phyloP scores from a whole-genome alignment of 2,329 filamentous ascomycete genomes.

The Metarhizium rileyi region DNA sequence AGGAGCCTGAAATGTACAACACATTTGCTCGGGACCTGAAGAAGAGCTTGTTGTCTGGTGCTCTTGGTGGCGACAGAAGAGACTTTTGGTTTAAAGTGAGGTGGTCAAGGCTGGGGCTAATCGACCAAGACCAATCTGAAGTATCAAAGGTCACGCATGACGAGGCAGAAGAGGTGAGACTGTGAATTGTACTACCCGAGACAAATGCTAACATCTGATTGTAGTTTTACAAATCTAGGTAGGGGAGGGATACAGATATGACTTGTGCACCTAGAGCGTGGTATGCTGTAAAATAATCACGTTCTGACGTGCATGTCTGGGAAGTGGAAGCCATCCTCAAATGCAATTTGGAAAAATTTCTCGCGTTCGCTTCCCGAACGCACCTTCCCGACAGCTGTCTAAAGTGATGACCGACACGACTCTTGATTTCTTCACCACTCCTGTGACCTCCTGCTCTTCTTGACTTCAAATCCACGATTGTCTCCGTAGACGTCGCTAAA shows the following conservation, averaged over 20 bases:
- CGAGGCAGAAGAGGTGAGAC: slow-evolving; percentile 54
- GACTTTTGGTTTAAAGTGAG: slow-evolving; percentile 77
- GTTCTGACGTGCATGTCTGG: not conserved
- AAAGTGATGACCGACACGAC: not conserved
- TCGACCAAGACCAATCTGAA: slow-evolving; percentile 54
- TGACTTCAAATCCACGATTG: not conserved
- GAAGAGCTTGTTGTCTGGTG: slow-evolving; percentile 54
- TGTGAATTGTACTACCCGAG: not conserved
- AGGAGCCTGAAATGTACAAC: slow-evolving; percentile 72
- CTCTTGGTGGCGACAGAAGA: slow-evolving; percentile 64
- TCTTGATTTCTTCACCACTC: not conserved
- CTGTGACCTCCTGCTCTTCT: not conserved
- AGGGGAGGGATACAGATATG: not conserved
- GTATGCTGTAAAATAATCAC: not conserved
- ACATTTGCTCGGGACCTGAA: slow-evolving; percentile 63
- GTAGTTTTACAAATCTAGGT: slow-evolving; percentile 29
- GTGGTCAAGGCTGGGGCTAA: slow-evolving; percentile 58
- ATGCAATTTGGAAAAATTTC: not conserved
- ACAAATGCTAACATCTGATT: slow-evolving; percentile 15
- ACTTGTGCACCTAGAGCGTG: not conserved
- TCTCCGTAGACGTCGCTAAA: not conserved
- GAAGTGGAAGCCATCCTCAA: not conserved
- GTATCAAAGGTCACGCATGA: slow-evolving; percentile 57
- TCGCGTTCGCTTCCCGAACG: not conserved
- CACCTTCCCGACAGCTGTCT: slow-evolving; percentile 3